Evolutionary conservation across 1,139 yeast species (phyloP).

Genomic region (Yamadazyma diddensiae): DNA sequence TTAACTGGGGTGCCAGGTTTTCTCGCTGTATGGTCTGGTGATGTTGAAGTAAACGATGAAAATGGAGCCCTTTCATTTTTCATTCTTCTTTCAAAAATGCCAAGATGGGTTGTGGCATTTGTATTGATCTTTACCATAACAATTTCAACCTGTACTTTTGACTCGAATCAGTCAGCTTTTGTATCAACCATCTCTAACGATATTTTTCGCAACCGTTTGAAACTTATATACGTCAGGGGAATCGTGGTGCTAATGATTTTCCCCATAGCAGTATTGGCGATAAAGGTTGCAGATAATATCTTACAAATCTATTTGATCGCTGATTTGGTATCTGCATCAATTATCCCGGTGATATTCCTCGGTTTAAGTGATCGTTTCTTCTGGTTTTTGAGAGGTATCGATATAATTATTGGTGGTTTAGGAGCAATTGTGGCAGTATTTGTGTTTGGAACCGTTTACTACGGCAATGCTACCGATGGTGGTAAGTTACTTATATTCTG

Average conservation of each 20-base stretch:
- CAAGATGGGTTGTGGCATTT: slow-evolving; percentile 86
- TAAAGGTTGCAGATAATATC: slow-evolving; percentile 75
- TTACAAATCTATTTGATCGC: slow-evolving; percentile 87
- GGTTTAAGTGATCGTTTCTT: slow-evolving; percentile 65
- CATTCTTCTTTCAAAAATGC: slow-evolving; percentile 66
- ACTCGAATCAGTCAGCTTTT: slow-evolving; percentile 84
- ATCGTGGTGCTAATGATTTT: slow-evolving; percentile 74
- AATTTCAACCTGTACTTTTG: slow-evolving; percentile 85
- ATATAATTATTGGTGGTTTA: slow-evolving; percentile 77
- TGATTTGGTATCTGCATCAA: slow-evolving; percentile 82
- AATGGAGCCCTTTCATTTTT: slow-evolving; percentile 68
- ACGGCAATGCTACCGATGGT: slow-evolving; percentile 68
- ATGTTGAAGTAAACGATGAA: slow-evolving; percentile 56
- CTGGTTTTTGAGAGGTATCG: slow-evolving; percentile 76
- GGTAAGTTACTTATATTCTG: slow-evolving; percentile 67
- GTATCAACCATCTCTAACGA: slow-evolving; percentile 89
- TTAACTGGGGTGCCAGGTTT: slow-evolving; percentile 83
- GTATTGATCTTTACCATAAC: slow-evolving; percentile 70
- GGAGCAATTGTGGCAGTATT: slow-evolving; percentile 81
- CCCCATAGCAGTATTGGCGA: slow-evolving; percentile 82
- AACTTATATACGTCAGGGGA: slow-evolving; percentile 63
- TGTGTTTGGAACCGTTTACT: slow-evolving; percentile 80
- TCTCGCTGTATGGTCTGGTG: slow-evolving; percentile 88
- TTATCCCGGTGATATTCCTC: slow-evolving; percentile 80
- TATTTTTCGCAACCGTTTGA: slow-evolving; percentile 75